Evolutionary conservation across 495 filamentous ascomycete species (phyloP).

Genomic region (Hypoxylon subgilvum): DNA sequence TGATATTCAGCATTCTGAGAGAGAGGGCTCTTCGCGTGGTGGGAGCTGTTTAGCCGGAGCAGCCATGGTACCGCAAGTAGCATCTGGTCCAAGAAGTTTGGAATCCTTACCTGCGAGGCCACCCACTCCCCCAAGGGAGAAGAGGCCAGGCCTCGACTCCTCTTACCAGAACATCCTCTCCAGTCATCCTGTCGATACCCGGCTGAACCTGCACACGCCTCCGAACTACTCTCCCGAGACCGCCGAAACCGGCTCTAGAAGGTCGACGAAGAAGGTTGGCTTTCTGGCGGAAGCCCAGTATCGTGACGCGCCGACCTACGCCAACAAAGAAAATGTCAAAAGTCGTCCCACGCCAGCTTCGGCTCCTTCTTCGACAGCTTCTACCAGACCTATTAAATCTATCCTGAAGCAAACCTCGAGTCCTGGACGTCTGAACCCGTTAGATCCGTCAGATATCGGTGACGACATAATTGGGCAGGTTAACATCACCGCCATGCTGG

Average conservation of each 20-base stretch:
- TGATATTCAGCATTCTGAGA: slow-evolving; percentile 20
- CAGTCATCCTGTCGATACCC: slow-evolving; percentile 41
- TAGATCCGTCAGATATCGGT: slow-evolving; percentile 47
- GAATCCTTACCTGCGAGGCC: slow-evolving; percentile 56
- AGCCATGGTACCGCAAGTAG: slow-evolving; percentile 56
- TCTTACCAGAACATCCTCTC: slow-evolving; percentile 32
- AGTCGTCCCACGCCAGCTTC: slow-evolving; percentile 52
- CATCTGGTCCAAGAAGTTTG: slow-evolving; percentile 47
- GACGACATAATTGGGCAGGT: slow-evolving; percentile 48
- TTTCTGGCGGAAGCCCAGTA: slow-evolving; percentile 78
- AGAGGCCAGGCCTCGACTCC: slow-evolving; percentile 44
- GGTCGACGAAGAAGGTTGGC: slow-evolving; percentile 69
- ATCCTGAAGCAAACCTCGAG: slow-evolving; percentile 76
- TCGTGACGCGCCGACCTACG: slow-evolving; percentile 62
- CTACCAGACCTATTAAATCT: slow-evolving; percentile 72
- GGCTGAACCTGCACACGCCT: slow-evolving; percentile 54
- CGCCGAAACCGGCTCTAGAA: slow-evolving; percentile 63
- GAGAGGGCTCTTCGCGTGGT: slow-evolving; percentile 25
- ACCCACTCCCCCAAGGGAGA: slow-evolving; percentile 62
- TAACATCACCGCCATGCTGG: slow-evolving; percentile 75
- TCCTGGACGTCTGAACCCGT: slow-evolving; percentile 42
- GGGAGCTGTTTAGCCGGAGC: slow-evolving; percentile 39
- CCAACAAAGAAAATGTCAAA: slow-evolving; percentile 51
- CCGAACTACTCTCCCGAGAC: slow-evolving; percentile 56
- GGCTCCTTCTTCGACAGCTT: slow-evolving; percentile 64